phyloP scores from a whole-genome alignment of 2,329 filamentous ascomycete genomes.

The Epichloe brachyelytri region DNA sequence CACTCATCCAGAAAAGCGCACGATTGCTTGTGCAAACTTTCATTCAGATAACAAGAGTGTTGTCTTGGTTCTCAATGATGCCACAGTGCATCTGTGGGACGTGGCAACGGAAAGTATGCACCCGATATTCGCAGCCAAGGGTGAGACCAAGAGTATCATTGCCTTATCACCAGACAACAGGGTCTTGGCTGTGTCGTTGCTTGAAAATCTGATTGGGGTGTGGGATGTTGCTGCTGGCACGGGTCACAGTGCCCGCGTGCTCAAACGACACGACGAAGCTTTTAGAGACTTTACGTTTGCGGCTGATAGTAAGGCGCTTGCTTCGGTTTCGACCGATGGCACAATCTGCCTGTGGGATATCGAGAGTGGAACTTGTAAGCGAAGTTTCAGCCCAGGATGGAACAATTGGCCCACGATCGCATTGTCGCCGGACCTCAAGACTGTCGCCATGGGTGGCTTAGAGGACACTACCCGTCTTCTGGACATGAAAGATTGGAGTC shows the following conservation, averaged over 20 bases:
- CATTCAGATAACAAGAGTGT: slow-evolving; percentile 5
- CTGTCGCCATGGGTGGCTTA: slow-evolving; percentile 7
- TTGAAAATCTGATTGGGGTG: slow-evolving; percentile 7
- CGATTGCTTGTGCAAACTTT: slow-evolving; percentile 7
- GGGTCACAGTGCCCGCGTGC: slow-evolving; percentile 6
- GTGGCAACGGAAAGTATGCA: not conserved
- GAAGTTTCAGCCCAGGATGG: slow-evolving; percentile 7
- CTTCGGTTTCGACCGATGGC: slow-evolving; percentile 6
- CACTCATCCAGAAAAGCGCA: slow-evolving; percentile 3
- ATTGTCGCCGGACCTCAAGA: slow-evolving; percentile 7
- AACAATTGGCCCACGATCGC: slow-evolving; percentile 8
- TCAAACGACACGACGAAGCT: slow-evolving; percentile 6
- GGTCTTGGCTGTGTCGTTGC: slow-evolving; percentile 6
- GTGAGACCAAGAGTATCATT: slow-evolving; percentile 7
- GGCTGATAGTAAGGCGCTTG: slow-evolving; percentile 6
- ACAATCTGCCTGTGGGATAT: slow-evolving; percentile 7
- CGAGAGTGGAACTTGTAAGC: slow-evolving; percentile 5
- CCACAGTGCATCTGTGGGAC: slow-evolving; percentile 6
- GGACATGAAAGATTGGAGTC: slow-evolving; percentile 5
- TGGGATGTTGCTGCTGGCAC: slow-evolving; percentile 7
- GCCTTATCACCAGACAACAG: slow-evolving; percentile 7
- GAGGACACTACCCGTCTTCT: slow-evolving; percentile 7
- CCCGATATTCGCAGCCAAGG: slow-evolving; percentile 7
- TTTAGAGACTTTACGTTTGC: slow-evolving; percentile 8
- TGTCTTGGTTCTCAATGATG: slow-evolving; percentile 6